phyloP scores from a whole-genome alignment of 176 grass and related monocot species.

The Bromus sterilis region DNA sequence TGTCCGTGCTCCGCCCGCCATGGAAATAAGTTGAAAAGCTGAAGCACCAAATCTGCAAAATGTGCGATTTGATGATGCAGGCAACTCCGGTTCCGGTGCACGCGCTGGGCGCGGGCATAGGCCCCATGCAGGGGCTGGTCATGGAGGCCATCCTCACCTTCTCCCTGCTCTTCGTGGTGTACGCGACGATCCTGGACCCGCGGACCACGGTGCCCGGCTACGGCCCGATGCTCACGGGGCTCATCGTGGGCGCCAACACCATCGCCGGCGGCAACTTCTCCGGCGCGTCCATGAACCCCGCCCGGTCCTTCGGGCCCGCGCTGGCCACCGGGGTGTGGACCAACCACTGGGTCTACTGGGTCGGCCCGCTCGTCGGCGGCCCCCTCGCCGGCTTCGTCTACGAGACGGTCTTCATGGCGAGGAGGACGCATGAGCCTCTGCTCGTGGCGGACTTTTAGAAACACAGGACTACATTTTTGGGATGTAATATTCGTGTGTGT shows the following conservation, averaged over 20 bases:
- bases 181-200: slow-evolving; percentile 79
- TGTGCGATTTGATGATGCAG: slow-evolving; percentile 30
- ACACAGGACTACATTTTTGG: not conserved
- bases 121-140: slow-evolving; percentile 58
- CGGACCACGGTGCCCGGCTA: slow-evolving; percentile 43
- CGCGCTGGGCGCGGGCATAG: slow-evolving; percentile 46
- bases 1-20: no score
- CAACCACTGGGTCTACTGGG: slow-evolving; percentile 92
- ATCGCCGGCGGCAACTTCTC: slow-evolving; percentile 79
- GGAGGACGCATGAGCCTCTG: slow-evolving; percentile 46
- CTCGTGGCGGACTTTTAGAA: slow-evolving; percentile 4
- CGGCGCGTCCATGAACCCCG: slow-evolving; percentile 91
- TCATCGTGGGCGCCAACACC: slow-evolving; percentile 84
- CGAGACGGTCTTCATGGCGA: slow-evolving; percentile 53
- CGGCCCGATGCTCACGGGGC: slow-evolving; percentile 69
- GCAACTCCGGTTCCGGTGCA: slow-evolving; percentile 81
- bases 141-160: slow-evolving; percentile 92
- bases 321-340: slow-evolving; percentile 67
- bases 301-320: slow-evolving; percentile 72
- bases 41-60: not conserved
- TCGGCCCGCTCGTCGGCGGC: slow-evolving; percentile 69
- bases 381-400: slow-evolving; percentile 59
- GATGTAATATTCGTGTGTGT: not conserved
- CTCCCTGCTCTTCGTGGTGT: slow-evolving; percentile 87
- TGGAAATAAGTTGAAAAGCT: not conserved